A percentile compares a stretch with the other conserved stretches of the same genome.
Conservation (phyloP, 2,329 filamentous ascomycete species). For the Cladosporium oxysporum region DNA sequence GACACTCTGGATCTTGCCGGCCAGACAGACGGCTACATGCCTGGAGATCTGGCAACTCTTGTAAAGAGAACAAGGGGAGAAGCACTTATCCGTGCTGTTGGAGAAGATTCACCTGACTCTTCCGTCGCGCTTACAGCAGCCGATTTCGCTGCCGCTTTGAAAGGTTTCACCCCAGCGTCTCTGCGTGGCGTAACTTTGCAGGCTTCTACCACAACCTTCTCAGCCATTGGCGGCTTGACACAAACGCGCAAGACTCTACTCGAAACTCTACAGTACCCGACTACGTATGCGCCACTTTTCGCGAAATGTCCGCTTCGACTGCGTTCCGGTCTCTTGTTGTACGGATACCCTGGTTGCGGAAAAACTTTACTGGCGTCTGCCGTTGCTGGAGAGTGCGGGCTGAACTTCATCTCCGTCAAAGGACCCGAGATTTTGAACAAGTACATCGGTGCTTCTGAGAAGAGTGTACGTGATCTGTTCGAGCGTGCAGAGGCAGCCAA, state of each 20-base stretch:
- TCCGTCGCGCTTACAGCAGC: slow-evolving; percentile 65
- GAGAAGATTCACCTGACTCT: slow-evolving; percentile 41
- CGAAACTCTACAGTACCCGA: slow-evolving; percentile 94
- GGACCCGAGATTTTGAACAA: slow-evolving; percentile 98
- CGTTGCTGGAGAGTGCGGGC: slow-evolving; percentile 94
- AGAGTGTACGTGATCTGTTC: slow-evolving; percentile 92
- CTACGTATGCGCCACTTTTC: slow-evolving; percentile 96
- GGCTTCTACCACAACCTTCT: slow-evolving; percentile 88
- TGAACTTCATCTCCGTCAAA: slow-evolving; percentile 99
- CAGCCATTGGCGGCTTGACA: slow-evolving; percentile 83
- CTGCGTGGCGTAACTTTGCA: slow-evolving; percentile 93
- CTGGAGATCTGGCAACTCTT: slow-evolving; percentile 83
- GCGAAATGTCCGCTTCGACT: slow-evolving; percentile 93
- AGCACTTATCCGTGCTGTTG: slow-evolving; percentile 81
- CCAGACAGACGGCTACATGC: slow-evolving; percentile 97
- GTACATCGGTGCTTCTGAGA: slow-evolving; percentile 97
- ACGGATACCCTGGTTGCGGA: slow-evolving; percentile 93
- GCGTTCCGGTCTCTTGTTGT: slow-evolving; percentile 87
- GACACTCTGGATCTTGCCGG: slow-evolving; percentile 93
- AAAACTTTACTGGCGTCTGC: slow-evolving; percentile 95
- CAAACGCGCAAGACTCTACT: slow-evolving; percentile 88
- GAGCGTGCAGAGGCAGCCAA: slow-evolving; percentile 86
- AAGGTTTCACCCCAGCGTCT: slow-evolving; percentile 92
- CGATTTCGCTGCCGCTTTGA: slow-evolving; percentile 82
- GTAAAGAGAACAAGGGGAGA: slow-evolving; percentile 88